Evolutionary conservation across 2,329 filamentous ascomycete genomes (phyloP).

Genomic region (Aspergillus fumigatus): DNA sequence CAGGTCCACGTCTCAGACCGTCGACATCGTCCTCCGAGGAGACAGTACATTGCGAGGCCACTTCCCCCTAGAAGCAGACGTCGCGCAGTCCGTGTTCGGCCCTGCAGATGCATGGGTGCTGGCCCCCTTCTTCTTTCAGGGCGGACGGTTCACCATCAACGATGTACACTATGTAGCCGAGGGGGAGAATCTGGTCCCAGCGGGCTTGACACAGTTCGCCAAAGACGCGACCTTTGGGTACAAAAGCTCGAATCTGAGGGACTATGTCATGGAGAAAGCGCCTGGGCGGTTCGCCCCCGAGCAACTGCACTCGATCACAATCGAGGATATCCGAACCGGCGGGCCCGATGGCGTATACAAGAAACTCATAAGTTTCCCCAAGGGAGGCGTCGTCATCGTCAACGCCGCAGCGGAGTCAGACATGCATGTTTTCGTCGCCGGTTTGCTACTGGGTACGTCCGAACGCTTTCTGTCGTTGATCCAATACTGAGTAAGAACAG

Average conservation of each 20-base stretch:
- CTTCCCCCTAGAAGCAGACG: slow-evolving; percentile 53
- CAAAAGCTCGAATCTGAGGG: slow-evolving; percentile 48
- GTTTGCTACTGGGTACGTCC: slow-evolving; percentile 37
- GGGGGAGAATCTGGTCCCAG: slow-evolving; percentile 46
- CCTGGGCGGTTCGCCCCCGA: slow-evolving; percentile 38
- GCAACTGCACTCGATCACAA: slow-evolving; percentile 41
- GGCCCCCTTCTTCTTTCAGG: slow-evolving; percentile 57
- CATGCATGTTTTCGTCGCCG: slow-evolving; percentile 52
- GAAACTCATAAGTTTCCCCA: slow-evolving; percentile 35
- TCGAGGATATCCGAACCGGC: slow-evolving; percentile 47
- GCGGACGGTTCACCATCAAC: slow-evolving; percentile 53
- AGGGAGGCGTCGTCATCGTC: slow-evolving; percentile 45
- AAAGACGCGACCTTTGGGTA: slow-evolving; percentile 57
- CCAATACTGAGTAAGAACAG: slow-evolving; percentile 11
- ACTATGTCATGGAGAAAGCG: slow-evolving; percentile 54
- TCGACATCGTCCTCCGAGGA: slow-evolving; percentile 55
- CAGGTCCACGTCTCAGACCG: slow-evolving; percentile 31
- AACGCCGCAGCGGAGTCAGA: slow-evolving; percentile 53
- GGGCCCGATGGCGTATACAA: slow-evolving; percentile 42
- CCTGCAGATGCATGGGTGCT: slow-evolving; percentile 51
- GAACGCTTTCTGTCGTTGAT: background rate
- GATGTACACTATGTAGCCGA: slow-evolving; percentile 58
- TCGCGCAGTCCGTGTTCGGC: slow-evolving; percentile 48
- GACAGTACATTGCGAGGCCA: slow-evolving; percentile 56
- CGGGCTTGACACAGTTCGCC: slow-evolving; percentile 53